These are phyloP conservation scores for Ophiosphaerella herpotricha DNA, from an alignment of 2,329 filamentous ascomycete species.

Conservation along the genomic window DNA sequence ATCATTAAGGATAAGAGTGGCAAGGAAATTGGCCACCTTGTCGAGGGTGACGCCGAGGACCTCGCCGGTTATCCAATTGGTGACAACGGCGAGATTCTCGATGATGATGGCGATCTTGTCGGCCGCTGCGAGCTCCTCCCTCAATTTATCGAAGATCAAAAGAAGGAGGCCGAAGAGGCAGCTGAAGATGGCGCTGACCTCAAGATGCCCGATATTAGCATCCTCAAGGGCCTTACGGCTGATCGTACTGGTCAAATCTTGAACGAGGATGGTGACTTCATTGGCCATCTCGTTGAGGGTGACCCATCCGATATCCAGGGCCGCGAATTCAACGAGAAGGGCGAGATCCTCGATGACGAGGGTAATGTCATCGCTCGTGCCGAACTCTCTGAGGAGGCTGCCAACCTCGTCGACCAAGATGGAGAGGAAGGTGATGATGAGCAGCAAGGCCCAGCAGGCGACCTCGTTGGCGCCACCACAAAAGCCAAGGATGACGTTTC, in stretches of 20 bases:
- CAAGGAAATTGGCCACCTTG: constrained; percentile 54
- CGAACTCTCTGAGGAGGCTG: constrained; percentile 54
- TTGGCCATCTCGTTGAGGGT: constrained; percentile 54
- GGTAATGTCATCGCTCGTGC: constrained; percentile 60
- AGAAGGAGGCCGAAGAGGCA: constrained; percentile 44
- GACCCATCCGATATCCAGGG: constrained; percentile 55
- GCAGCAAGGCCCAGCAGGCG: constrained; percentile 21
- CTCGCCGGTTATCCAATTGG: constrained; percentile 58
- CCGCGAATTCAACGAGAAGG: constrained; percentile 56
- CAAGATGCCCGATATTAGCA: constrained; percentile 51
- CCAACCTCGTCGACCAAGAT: constrained; percentile 44
- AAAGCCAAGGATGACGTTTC: constrained; percentile 30
- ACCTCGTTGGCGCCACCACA: constrained; percentile 11
- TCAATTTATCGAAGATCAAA: constrained; percentile 50
- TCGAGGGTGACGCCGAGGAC: constrained; percentile 59
- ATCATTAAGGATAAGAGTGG: constrained; percentile 57
- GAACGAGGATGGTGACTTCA: constrained; percentile 57
- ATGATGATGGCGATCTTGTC: constrained; percentile 60
- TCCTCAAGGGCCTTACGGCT: constrained; percentile 55
- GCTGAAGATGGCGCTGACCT: constrained; percentile 42
- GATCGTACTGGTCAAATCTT: constrained; percentile 54
- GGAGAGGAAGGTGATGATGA: constrained; percentile 37
- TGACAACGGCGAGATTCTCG: constrained; percentile 60
- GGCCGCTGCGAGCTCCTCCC: constrained; percentile 58
- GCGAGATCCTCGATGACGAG: constrained; percentile 60